phyloP scores from a whole-genome alignment of 1,139 yeast genomes.

The Pneumocystis oryctolagi region DNA sequence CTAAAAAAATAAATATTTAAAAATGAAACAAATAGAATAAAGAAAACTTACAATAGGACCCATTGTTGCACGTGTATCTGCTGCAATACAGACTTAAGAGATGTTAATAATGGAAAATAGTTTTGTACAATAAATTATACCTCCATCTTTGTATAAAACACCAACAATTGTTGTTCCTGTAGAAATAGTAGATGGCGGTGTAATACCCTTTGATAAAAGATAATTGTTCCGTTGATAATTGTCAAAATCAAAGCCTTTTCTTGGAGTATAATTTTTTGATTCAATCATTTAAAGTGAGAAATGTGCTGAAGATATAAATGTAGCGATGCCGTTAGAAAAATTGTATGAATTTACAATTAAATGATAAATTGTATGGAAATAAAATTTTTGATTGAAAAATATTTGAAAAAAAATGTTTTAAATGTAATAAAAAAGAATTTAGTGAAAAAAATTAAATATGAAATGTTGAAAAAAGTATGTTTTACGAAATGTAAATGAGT shows the following conservation, averaged over 20 bases:
- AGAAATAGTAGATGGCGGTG: conserved; percentile 76
- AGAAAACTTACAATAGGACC: conserved; percentile 95
- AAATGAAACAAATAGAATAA: conserved; percentile 45
- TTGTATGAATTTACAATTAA: background rate
- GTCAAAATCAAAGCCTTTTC: conserved; percentile 10
- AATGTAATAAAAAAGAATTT: no score
- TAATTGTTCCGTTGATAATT: conserved; percentile 8
- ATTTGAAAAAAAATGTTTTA: no score
- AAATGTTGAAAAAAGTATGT: no score
- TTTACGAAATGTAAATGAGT: no score
- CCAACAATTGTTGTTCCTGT: conserved; percentile 99
- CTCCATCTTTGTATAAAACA: conserved; percentile 81
- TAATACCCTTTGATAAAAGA: conserved; percentile 55
- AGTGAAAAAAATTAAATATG: no score
- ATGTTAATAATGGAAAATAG: background rate
- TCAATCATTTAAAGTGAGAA: background rate
- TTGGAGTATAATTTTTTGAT: conserved; percentile 1
- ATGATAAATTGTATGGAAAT: no score
- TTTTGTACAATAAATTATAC: conserved; percentile 25
- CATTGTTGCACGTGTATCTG: conserved; percentile 94
- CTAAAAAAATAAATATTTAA: background rate
- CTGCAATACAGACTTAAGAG: conserved; percentile 45
- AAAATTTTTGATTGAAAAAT: no score
- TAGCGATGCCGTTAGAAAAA: background rate
- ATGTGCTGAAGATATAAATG: background rate